Conservation (phyloP, 2,329 filamentous ascomycete genomes). For the Penicillium sp. region DNA sequence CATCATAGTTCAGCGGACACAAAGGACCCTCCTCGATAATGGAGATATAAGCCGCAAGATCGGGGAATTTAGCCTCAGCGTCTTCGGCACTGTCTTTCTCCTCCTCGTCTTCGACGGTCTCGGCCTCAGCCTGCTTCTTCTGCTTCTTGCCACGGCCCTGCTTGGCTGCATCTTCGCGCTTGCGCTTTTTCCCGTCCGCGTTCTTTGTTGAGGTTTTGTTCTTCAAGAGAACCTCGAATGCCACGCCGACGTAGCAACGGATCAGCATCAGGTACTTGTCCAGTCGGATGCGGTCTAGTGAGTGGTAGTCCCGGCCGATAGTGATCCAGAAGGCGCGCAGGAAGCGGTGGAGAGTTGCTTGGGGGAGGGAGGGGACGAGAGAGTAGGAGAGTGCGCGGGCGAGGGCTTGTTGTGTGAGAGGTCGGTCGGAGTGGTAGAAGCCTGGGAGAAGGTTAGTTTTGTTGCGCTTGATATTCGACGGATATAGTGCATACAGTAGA, state of each 20-base stretch:
- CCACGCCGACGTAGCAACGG: conserved; percentile 71
- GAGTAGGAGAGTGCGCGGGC: conserved; percentile 69
- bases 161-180: conserved; percentile 29
- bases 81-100: conserved; percentile 18
- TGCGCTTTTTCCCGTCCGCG: conserved; percentile 30
- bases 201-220: conserved; percentile 14
- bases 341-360: conserved; percentile 45
- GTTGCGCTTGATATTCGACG: background rate
- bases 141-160: conserved; percentile 27
- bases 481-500: conserved; percentile 62
- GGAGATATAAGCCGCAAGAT: conserved; percentile 38
- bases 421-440: conserved; percentile 90
- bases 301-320: conserved; percentile 66
- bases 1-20: conserved; percentile 41
- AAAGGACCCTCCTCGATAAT: conserved; percentile 43
- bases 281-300: conserved; percentile 72
- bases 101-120: conserved; percentile 20
- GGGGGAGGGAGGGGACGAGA: conserved; percentile 61
- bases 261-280: conserved; percentile 92
- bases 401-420: conserved; percentile 80
- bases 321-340: conserved; percentile 70
- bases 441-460: conserved; percentile 44
- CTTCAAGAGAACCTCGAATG: conserved; percentile 52
- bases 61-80: conserved; percentile 28
- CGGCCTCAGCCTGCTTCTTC: conserved; percentile 28